Evolutionary conservation across 192 early-diverging fungal species (phyloP), one percentile per base, ranked within the genome.

Genomic region (Backusella liffmaniae): DNA sequence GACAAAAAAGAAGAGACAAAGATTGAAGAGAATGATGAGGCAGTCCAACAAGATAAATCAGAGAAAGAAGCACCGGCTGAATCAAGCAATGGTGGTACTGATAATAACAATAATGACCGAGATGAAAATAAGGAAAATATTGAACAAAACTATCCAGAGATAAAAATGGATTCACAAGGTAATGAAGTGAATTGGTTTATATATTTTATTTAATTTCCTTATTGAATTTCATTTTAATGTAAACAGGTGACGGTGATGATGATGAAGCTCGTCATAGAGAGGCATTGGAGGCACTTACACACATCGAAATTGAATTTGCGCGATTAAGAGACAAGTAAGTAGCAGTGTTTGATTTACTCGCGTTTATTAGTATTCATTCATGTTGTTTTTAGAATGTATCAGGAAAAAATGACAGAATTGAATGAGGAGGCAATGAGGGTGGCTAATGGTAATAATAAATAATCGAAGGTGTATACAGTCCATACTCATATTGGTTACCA

Each of bases 281-380:
- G 56, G 88, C 88, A 8, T 67, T 87, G 53, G 77, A 86, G 3
- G 85, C 86, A 4, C 76, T 89, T 59, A 87, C 84, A 4, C 82
- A 81, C 73, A 89, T 89, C 49, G 88, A 89, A 74, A 69, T 87
- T 8, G 88, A 87, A 66, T 89, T 89, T 79, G 88, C 88, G 21
- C 78, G 80, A 53, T 76, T 87, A 62, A 72, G 88, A 29, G 88
- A 89, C 65, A 89, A 86, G 88, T 89, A 85, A 68, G 85, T 73
- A 18, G 42, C 39, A 62, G 16, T 15, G 51, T 34, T 65, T 21
- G 7, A 21, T 30, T 29, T 29, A 0, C 23, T 21, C 10, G 18
- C 4, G 34, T 15, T 59, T 15, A 32, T 32, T 32, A 32, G 2
- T 32, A 32, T 32, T 30, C 9, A 46, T 42, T 15, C 21, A 3